A percentile compares a stretch with the other conserved stretches of the same genome.
These are phyloP conservation scores for Penicillium sp. DNA, from an alignment of 2,329 filamentous ascomycete species.

Conservation along the genomic window DNA sequence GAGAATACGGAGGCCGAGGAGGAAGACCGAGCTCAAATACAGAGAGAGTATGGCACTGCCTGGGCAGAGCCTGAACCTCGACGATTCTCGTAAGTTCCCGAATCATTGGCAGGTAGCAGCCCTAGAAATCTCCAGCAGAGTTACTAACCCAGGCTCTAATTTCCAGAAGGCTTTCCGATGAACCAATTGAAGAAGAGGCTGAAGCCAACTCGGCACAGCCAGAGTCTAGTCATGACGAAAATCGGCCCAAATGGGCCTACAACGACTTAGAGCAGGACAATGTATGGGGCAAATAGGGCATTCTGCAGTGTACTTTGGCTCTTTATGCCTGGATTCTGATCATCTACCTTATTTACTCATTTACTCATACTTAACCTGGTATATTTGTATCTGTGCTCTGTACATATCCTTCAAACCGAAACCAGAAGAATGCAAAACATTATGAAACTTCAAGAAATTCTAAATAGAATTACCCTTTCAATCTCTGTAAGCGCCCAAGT, in stretches of 20 bases:
- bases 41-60: conserved; percentile 60
- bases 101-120: neutral
- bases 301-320: neutral
- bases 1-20: conserved; percentile 63
- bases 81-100: conserved; percentile 31
- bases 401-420: neutral
- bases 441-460: neutral
- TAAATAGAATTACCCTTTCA: neutral
- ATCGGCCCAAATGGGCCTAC: conserved; percentile 23
- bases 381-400: neutral
- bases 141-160: conserved; percentile 15
- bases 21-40: conserved; percentile 58
- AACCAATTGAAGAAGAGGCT: conserved; percentile 27
- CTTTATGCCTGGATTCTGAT: neutral
- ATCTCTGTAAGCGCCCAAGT: conserved; percentile 20
- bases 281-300: conserved; percentile 31
- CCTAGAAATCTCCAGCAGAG: neutral
- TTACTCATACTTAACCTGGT: neutral
- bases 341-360: neutral
- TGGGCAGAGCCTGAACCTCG: conserved; percentile 51
- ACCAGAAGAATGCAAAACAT: neutral
- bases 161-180: conserved; percentile 30
- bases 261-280: conserved; percentile 36
- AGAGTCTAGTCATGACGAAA: conserved; percentile 14
- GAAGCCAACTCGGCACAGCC: conserved; percentile 6